phyloP scores from a whole-genome alignment of 768 basidiomycete species.

The button mushroom (Agaricus bisporus) region DNA sequence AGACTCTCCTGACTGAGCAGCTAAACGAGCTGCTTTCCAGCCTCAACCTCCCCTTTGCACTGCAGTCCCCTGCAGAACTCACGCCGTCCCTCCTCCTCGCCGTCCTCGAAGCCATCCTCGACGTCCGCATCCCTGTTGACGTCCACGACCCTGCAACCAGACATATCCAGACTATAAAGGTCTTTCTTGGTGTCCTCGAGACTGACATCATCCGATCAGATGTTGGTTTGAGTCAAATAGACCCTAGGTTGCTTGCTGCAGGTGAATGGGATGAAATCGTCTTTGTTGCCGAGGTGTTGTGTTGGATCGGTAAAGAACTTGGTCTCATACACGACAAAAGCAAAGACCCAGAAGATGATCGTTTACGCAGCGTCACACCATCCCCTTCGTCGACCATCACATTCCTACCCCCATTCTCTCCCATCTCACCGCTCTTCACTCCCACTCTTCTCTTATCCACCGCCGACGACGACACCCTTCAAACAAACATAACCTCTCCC shows the following conservation, averaged over 20 bases:
- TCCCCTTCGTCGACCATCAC: slow-evolving; percentile 14
- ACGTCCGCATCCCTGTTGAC: slow-evolving; percentile 42
- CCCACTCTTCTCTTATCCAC: too few species aligned
- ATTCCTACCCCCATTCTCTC: slow-evolving; percentile 6
- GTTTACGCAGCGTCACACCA: slow-evolving; percentile 18
- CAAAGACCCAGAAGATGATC: neutral
- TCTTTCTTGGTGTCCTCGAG: slow-evolving; percentile 71
- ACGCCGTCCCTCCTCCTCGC: slow-evolving; percentile 68
- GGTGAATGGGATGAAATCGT: slow-evolving; percentile 65
- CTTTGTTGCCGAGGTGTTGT: slow-evolving; percentile 60
- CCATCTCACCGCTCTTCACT: too few species aligned
- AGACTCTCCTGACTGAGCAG: neutral
- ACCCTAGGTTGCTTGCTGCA: slow-evolving; percentile 56
- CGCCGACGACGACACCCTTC: too few species aligned
- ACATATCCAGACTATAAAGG: slow-evolving; percentile 56
- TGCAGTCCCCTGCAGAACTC: slow-evolving; percentile 53
- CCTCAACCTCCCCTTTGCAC: slow-evolving; percentile 37
- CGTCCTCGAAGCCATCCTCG: slow-evolving; percentile 59
- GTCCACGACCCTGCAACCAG: slow-evolving; percentile 10
- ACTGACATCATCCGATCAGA: slow-evolving; percentile 54
- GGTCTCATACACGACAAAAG: slow-evolving; percentile 21
- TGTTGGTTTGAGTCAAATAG: slow-evolving; percentile 59
- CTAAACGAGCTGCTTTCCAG: slow-evolving; percentile 42
- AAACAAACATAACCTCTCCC: neutral
- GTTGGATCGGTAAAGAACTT: slow-evolving; percentile 54